These are phyloP conservation scores for Neobulgaria alba DNA, from an alignment of 2,329 filamentous ascomycete genomes.

Conservation along the genomic window DNA sequence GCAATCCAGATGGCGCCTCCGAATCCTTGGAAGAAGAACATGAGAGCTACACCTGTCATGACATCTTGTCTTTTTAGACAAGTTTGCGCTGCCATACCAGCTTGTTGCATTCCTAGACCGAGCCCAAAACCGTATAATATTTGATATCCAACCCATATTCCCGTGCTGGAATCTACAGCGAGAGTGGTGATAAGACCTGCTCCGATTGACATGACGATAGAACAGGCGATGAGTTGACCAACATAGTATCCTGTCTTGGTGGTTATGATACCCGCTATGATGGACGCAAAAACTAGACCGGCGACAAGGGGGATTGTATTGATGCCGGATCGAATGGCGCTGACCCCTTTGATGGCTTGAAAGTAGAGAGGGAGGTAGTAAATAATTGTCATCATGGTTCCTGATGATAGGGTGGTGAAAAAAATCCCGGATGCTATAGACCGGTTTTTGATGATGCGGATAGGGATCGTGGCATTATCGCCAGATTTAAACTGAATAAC, in stretches of 20 bases:
- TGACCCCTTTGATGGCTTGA: slow-evolving; percentile 36
- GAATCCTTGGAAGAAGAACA: slow-evolving; percentile 31
- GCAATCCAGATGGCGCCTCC: slow-evolving; percentile 31
- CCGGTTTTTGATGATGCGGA: slow-evolving; percentile 32
- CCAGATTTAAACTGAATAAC: slow-evolving; percentile 30
- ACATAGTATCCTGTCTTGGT: slow-evolving; percentile 25
- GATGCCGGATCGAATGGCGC: slow-evolving; percentile 32
- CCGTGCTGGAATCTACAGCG: slow-evolving; percentile 25
- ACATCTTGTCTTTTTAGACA: slow-evolving; percentile 22
- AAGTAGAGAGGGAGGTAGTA: slow-evolving; percentile 41
- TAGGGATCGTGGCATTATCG: slow-evolving; percentile 34
- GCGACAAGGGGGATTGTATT: slow-evolving; percentile 30
- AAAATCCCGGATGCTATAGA: slow-evolving; percentile 28
- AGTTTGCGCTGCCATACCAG: slow-evolving; percentile 24
- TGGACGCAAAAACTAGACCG: slow-evolving; percentile 25
- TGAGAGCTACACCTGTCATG: slow-evolving; percentile 26
- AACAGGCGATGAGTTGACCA: slow-evolving; percentile 18
- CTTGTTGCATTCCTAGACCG: slow-evolving; percentile 26
- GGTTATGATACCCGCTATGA: slow-evolving; percentile 26
- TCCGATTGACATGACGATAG: slow-evolving; percentile 29
- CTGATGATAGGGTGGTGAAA: slow-evolving; percentile 27
- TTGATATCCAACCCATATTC: slow-evolving; percentile 30
- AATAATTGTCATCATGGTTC: slow-evolving; percentile 36
- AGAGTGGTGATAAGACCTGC: slow-evolving; percentile 34
- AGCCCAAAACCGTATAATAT: slow-evolving; percentile 25